These are phyloP conservation scores for Protomyces macrosporus DNA, from an alignment of 1,139 yeast genomes.

Conservation along the genomic window DNA sequence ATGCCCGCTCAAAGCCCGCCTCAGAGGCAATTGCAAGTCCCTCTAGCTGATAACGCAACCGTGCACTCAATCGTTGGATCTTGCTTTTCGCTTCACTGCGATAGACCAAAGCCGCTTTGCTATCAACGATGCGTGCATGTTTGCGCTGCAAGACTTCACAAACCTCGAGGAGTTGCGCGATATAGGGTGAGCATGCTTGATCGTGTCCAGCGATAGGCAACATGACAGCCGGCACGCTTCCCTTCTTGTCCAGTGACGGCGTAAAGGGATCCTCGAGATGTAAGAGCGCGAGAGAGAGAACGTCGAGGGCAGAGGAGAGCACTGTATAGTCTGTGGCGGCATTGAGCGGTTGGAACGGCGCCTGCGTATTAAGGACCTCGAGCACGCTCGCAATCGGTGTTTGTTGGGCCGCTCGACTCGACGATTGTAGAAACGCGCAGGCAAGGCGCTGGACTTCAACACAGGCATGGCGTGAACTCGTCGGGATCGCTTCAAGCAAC, in stretches of 20 bases:
- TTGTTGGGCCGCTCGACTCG: too few species aligned
- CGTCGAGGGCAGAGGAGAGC: neutral
- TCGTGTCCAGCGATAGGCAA: neutral
- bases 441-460: neutral
- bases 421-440: neutral
- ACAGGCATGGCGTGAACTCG: neutral
- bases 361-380: neutral
- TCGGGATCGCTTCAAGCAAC: neutral
- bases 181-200: neutral
- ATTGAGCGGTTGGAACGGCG: neutral
- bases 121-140: slow-evolving; percentile 21
- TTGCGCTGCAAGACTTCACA: slow-evolving; percentile 1
- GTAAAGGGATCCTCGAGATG: neutral
- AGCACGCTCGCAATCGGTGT: neutral
- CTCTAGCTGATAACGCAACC: slow-evolving; percentile 1
- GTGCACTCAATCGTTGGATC: slow-evolving; percentile 5
- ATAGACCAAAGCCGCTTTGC: slow-evolving; percentile 19
- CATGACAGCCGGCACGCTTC: neutral
- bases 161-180: neutral
- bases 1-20: neutral
- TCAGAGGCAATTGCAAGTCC: neutral
- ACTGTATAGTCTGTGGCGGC: neutral
- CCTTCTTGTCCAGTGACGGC: neutral
- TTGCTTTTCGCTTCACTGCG: slow-evolving; percentile 18
- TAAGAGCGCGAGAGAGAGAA: neutral